Base-by-base conservation (phyloP, 2,329 filamentous ascomycete species). In the Dichotomopilus funicola region DNA sequence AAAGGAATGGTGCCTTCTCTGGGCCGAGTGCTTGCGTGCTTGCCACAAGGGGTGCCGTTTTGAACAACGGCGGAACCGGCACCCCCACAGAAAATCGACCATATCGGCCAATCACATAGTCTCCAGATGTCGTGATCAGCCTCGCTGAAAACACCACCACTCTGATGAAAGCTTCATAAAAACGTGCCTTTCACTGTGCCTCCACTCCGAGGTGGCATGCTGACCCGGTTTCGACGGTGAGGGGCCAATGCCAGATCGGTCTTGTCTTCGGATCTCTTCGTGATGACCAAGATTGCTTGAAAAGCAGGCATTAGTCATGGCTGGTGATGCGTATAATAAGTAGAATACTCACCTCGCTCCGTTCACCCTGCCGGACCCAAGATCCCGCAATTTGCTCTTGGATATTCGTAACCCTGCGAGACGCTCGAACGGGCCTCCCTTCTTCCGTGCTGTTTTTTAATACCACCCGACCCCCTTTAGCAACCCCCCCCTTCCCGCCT, bases 91-190 rank as follows among this genome's bases (percentile, higher is more conserved):
- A 56, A 57, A 57, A 42, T 34, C 1, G 34, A 27, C 52, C 8
- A 6, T 8, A 56, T 58, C 56, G 60, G 35, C 63, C 63, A 65
- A 65, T 65, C 50, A 58, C 5, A 63, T 35, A 4, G 37, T 40
- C 34, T 34, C 59, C 49, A 59, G 62, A 65, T 65, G 60, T 62
- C 63, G 63, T 63, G 61, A 65, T 65, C 59, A 59, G 56, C 53
- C 57, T 63, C 53, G 49, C 12, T 43, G 57, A 63, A 63, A 63
- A 63, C 63, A 65, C 61, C 62, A 64, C 61, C 61, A 59, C 59
- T 60, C 56, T 55, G 53, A 60, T 51, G 50, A 61, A 60, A 56
- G 49, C 61, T 47, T 56, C 50, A 51, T 51, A 45, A 53, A 49
- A 54, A 48, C 51, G 57, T 59, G 54, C 46, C 45, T 55, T 61